phyloP scores from a whole-genome alignment of 2,329 filamentous ascomycete species.

The Aspergillus pseudoterreus region DNA sequence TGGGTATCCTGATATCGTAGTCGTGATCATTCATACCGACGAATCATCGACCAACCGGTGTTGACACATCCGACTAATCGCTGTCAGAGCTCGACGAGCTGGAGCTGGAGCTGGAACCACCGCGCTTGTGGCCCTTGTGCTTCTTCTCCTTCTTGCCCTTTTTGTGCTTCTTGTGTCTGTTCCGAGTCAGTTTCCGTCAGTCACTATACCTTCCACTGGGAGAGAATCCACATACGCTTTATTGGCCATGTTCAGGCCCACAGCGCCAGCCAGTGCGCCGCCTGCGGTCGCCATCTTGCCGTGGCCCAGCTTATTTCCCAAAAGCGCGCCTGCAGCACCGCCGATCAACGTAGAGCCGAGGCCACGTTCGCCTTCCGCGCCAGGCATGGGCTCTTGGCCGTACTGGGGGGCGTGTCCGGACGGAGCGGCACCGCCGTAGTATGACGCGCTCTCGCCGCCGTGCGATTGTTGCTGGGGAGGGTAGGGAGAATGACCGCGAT shows the following conservation, averaged over 20 bases:
- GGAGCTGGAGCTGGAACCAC: conserved; percentile 13
- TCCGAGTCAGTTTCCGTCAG: not conserved
- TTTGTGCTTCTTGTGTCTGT: conserved; percentile 24
- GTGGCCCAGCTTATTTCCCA: conserved; percentile 34
- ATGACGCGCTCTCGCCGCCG: conserved; percentile 25
- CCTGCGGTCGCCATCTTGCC: conserved; percentile 30
- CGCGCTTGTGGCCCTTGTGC: conserved; percentile 17
- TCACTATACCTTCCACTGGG: not conserved
- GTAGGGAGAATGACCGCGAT: conserved; percentile 25
- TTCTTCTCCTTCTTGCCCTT: conserved; percentile 23
- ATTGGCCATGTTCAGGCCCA: conserved; percentile 27
- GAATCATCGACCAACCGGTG: not conserved
- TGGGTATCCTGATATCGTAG: not conserved
- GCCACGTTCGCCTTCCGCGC: conserved; percentile 30
- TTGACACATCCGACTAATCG: conserved; percentile 1
- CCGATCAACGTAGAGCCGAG: conserved; percentile 36
- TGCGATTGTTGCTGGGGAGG: conserved; percentile 23
- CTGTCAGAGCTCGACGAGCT: conserved; percentile 20
- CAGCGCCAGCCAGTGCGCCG: conserved; percentile 31
- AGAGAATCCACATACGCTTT: conserved; percentile 23
- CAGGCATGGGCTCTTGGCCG: conserved; percentile 16
- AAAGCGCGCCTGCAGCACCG: conserved; percentile 33
- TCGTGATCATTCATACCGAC: conserved; percentile 1
- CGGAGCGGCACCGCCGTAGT: conserved; percentile 24
- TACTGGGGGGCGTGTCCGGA: conserved; percentile 16